Evolutionary conservation across 108 stramenopile species (phyloP).

Genomic region (Pseudonitzschia delicatissima): DNA sequence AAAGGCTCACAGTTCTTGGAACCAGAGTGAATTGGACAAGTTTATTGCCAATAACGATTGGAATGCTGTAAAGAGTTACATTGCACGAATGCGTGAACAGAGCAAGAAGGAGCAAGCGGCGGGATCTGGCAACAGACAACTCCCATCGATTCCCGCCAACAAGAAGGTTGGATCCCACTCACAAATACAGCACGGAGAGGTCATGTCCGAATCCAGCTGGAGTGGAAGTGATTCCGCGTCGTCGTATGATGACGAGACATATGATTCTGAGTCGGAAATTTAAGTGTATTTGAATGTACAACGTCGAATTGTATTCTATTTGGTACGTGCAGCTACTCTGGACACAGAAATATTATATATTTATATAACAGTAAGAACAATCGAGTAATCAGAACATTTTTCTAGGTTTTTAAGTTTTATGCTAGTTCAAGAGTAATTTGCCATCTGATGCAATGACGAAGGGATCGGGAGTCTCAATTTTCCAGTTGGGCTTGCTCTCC

Average conservation of each 20-base stretch:
- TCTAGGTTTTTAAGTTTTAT: background rate
- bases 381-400: background rate
- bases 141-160: background rate
- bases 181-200: slow-evolving; percentile 37
- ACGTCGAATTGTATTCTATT: background rate
- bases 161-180: slow-evolving; percentile 42
- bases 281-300: background rate
- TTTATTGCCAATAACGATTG: slow-evolving; percentile 82
- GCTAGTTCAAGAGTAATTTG: background rate
- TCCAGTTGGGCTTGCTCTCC: slow-evolving; percentile 10
- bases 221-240: slow-evolving; percentile 7
- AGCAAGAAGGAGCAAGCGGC: background rate
- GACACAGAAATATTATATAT: background rate
- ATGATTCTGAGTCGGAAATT: slow-evolving; percentile 9
- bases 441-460: background rate
- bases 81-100: slow-evolving; percentile 53
- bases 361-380: background rate
- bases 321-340: background rate
- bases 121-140: background rate
- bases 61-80: slow-evolving; percentile 68
- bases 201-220: slow-evolving; percentile 26
- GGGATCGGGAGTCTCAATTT: slow-evolving; percentile 10
- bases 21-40: slow-evolving; percentile 64
- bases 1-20: slow-evolving; percentile 34
- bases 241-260: slow-evolving; percentile 12